Base-by-base conservation (phyloP, 768 basidiomycete genomes). In the Sporobolomyces phaffii region DNA sequence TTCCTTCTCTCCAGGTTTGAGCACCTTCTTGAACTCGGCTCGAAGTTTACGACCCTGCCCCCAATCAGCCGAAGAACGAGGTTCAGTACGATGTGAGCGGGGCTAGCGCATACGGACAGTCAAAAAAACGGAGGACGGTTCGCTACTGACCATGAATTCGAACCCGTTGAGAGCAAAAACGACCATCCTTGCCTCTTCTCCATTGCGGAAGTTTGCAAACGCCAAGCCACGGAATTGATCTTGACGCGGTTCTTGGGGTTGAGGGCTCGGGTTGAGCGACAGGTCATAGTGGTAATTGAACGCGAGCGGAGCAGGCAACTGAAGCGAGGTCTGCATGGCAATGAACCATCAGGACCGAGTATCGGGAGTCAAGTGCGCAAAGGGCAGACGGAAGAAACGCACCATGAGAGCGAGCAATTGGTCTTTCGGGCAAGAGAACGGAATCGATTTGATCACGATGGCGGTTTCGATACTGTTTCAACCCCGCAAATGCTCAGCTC, bases 371-470 rank as follows among this genome's bases (percentile, higher is more conserved):
- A 28, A 6, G 26, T 13, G 26, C 26, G 26, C 3, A 20, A 38
- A 59, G 44, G 15, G 24, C 36, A 36, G 47, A 44, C n/a, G 53
- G 10, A 60, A 20, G 29, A 7, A 29, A 48, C 90, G 71, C 64
- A 94, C 93, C 77, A 99, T 98, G 78, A 97, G 91, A 80, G 89
- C 87, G 76, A 98, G 86, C 73, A 99, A 84, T 48, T 90, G 90
- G 81, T 98, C 94, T 76, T 90, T 87, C 80, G 92, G 90, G 73
- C 97, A 91, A 75, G 92, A 92, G 83, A 99, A 99, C 73, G 94
- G 94, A 81, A 99, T 99, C 82, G 97, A 97, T 85, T 99, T 99
- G 79, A 99, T 97, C 77, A 99, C 96, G 76, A 99, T 97, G 60
- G 96, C 96, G 14, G 93, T 98, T 61, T 94, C 94, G 80, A 98